Percentiles rank a stretch among this genome's conserved stretches.
Evolutionary conservation across 202 grass and related monocot species (phyloP).

Genomic region (Schoenoplectus tabernaemontani): DNA sequence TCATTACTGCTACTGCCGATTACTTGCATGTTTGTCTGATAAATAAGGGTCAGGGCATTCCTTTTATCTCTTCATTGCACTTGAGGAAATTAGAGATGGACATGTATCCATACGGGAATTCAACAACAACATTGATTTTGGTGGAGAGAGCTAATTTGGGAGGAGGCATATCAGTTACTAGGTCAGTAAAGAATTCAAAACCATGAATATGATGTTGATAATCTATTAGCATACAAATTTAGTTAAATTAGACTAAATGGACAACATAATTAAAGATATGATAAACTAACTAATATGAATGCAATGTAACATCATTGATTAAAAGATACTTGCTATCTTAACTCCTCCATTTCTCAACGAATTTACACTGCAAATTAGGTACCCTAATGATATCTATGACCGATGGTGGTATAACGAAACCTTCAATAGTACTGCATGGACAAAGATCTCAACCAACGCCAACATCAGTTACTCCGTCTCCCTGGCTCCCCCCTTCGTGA

Average conservation of each 20-base stretch:
- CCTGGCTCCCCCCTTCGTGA: not conserved
- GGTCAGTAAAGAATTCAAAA: too few relatives aligned
- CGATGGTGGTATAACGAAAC: not conserved
- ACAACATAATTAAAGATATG: too few relatives aligned
- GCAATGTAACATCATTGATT: not conserved
- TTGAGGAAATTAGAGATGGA: not conserved
- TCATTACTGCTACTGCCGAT: not conserved
- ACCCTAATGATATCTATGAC: slow-evolving; percentile 22
- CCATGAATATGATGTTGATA: not conserved
- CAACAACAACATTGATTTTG: not conserved
- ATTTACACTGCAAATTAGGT: slow-evolving; percentile 5
- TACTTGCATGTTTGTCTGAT: slow-evolving; percentile 21
- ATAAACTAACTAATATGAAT: too few relatives aligned
- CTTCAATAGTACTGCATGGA: not conserved
- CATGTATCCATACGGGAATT: not conserved
- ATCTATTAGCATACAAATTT: not conserved
- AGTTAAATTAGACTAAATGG: not conserved
- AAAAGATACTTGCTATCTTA: not conserved
- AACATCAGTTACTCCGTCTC: not conserved
- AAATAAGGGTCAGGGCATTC: not conserved
- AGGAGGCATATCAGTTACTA: too few relatives aligned
- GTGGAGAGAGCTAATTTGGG: not conserved
- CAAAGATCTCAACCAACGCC: not conserved
- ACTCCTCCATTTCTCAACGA: too few relatives aligned
- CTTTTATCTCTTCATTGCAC: slow-evolving; percentile 22